Evolutionary conservation across 352 stramenopile genomes (phyloP).

Genomic region (Lagenidium sp.): DNA sequence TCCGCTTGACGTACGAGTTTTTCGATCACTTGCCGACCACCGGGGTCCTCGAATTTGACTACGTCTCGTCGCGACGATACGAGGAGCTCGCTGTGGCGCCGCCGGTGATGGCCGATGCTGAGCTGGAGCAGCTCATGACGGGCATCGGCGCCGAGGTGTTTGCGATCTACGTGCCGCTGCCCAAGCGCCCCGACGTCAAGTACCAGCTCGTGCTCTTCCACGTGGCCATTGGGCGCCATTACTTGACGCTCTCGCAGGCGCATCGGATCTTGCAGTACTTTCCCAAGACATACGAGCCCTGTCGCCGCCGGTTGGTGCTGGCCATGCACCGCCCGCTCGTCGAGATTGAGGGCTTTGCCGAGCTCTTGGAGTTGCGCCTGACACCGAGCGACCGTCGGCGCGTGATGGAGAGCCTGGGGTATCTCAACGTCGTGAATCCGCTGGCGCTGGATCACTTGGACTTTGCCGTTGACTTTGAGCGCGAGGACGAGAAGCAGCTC

Average conservation of each 20-base stretch:
- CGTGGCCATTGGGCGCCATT: conserved; percentile 36
- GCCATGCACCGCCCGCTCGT: conserved; percentile 50
- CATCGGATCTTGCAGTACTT: conserved; percentile 64
- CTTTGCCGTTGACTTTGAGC: conserved; percentile 61
- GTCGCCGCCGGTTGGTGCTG: conserved; percentile 37
- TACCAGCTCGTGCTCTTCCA: conserved; percentile 66
- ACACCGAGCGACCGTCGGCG: conserved; percentile 20
- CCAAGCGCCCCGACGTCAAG: conserved; percentile 62
- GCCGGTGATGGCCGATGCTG: conserved; percentile 23
- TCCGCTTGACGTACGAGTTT: conserved; percentile 47
- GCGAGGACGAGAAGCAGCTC: conserved; percentile 52
- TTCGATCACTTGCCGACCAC: conserved; percentile 39
- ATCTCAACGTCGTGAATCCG: conserved; percentile 52
- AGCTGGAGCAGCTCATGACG: conserved; percentile 25
- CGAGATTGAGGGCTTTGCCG: conserved; percentile 52
- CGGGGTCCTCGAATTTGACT: conserved; percentile 66
- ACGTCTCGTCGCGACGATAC: conserved; percentile 39
- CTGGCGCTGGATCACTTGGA: conserved; percentile 57
- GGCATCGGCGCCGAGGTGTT: conserved; percentile 56
- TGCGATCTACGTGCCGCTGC: conserved; percentile 59
- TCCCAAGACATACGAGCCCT: conserved; percentile 54
- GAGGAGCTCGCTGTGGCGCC: conserved; percentile 21
- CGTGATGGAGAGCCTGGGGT: conserved; percentile 42
- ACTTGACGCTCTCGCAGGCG: conserved; percentile 30
- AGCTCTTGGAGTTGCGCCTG: conserved; percentile 51